These are phyloP conservation scores for Coffea humblotiana DNA, from an alignment of 305 asterid species.

Conservation along the genomic window DNA sequence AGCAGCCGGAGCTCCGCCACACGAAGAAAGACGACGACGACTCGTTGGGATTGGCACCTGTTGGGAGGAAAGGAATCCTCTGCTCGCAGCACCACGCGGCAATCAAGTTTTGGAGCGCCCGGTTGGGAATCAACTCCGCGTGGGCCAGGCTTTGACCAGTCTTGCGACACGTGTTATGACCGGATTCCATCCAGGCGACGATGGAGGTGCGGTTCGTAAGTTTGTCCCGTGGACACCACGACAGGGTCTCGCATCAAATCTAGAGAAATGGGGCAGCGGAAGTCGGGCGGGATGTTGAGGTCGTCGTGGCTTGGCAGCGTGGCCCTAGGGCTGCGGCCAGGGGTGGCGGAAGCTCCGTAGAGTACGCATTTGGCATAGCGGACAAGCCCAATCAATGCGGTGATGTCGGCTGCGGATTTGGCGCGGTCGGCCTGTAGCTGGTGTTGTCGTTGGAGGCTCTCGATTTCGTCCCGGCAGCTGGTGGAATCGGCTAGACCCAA, in stretches of 20 bases:
- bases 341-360: conserved; percentile 69
- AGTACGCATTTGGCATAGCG: conserved; percentile 86
- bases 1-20: neutral
- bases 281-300: conserved; percentile 61
- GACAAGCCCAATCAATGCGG: conserved; percentile 74
- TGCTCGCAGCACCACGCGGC: conserved; percentile 88
- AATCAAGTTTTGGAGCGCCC: conserved; percentile 71
- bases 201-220: conserved; percentile 80
- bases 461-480: conserved; percentile 67
- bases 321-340: neutral
- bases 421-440: conserved; percentile 31
- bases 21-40: no score
- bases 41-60: conserved; percentile 24
- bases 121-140: conserved; percentile 60
- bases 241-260: conserved; percentile 89
- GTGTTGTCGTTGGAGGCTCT: conserved; percentile 41
- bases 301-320: conserved; percentile 42
- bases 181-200: conserved; percentile 75
- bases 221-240: conserved; percentile 91
- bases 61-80: conserved; percentile 67
- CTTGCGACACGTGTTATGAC: conserved; percentile 89
- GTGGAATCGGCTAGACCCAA: conserved; percentile 51
- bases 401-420: conserved; percentile 45
- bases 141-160: conserved; percentile 79
- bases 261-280: conserved; percentile 83